Percentiles rank a stretch among this genome's conserved stretches.
phyloP scores from a whole-genome alignment of 805 yeast genomes.

The Candida ascalaphidarum region DNA sequence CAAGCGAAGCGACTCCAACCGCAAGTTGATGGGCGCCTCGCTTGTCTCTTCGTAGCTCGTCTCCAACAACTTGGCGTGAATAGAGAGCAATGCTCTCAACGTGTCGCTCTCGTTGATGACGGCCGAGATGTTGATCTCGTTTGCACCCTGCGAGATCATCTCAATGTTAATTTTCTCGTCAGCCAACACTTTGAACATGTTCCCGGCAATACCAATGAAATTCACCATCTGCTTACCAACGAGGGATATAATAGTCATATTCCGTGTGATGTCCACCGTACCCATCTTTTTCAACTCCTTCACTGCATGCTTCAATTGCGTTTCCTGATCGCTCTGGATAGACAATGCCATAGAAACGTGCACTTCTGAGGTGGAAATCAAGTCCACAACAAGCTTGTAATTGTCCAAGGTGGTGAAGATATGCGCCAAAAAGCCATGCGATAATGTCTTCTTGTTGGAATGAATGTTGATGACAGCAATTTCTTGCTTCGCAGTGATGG shows the following conservation, averaged over 20 bases:
- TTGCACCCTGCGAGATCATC: conserved; percentile 98
- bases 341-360: conserved; percentile 98
- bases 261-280: conserved; percentile 77
- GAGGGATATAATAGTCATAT: conserved; percentile 84
- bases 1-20: conserved; percentile 17
- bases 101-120: conserved; percentile 83
- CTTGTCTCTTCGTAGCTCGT: conserved; percentile 13
- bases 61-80: conserved; percentile 71
- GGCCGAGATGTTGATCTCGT: conserved; percentile 93
- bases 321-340: conserved; percentile 56
- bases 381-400: conserved; percentile 82
- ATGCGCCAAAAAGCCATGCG: conserved; percentile 92
- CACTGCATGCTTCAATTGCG: conserved; percentile 60
- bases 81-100: conserved; percentile 74
- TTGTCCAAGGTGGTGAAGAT: conserved; percentile 82
- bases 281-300: conserved; percentile 77
- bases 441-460: conserved; percentile 83
- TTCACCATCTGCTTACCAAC: conserved; percentile 98
- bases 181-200: conserved; percentile 91
- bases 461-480: conserved; percentile 90
- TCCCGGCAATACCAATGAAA: conserved; percentile 92
- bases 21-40: conserved; percentile 18
- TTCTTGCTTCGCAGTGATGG: conserved; percentile 90
- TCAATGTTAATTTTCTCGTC: conserved; percentile 89
- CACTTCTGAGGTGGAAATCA: conserved; percentile 94